Evolutionary conservation across 2,329 filamentous ascomycete genomes (phyloP), one percentile per base, ranked within the genome.

Genomic region (Colletotrichum australisinense): DNA sequence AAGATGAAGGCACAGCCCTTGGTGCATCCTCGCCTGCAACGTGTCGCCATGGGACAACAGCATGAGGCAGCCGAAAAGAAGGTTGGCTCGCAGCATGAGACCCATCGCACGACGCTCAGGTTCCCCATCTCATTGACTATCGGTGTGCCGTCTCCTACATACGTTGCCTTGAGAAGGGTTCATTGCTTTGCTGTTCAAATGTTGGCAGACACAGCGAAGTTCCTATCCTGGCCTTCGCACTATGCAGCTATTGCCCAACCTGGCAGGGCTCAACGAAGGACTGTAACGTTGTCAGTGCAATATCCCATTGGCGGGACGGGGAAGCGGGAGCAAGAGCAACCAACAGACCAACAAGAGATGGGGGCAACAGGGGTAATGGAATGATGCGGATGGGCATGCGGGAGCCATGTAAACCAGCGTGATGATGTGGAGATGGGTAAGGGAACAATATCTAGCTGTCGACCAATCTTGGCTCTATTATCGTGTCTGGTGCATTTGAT

Each of bases 181-280:
- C 30, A 32, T 42, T 53, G 35, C 42, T 57, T 64, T n/a, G 62
- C 28, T 63, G 24, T 35, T 12, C 46, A 52, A 49, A 46, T 24
- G 60, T 32, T 52, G 60, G 26, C 42, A 52, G 12, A 26, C 26
- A 63, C 42, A 52, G 26, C 60, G 60, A 32, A 19, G 42, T 52
- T 59, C 53, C 64, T 19, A 67, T 22, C 64, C 42, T 16, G 38
- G 56, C 42, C n/a, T 4, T 14, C 19, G 28, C 35, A 26, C 49
- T 8, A 65, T 65, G 49, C 67, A 53, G 60, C 28, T 38, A 52
- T 65, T 58, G 52, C 67, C 67, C 60, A 55, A 65, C 67, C 22
- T 9, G 38, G 59, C 35, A 35, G 35, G 60, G 52, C 26, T 32
- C 35, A 22, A 35, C 22, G 46, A 38, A 8, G 28, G 30, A 30